Evolutionary conservation across 75 land plant species (phyloP).

Genomic region (Sequoiadendron giganteum): DNA sequence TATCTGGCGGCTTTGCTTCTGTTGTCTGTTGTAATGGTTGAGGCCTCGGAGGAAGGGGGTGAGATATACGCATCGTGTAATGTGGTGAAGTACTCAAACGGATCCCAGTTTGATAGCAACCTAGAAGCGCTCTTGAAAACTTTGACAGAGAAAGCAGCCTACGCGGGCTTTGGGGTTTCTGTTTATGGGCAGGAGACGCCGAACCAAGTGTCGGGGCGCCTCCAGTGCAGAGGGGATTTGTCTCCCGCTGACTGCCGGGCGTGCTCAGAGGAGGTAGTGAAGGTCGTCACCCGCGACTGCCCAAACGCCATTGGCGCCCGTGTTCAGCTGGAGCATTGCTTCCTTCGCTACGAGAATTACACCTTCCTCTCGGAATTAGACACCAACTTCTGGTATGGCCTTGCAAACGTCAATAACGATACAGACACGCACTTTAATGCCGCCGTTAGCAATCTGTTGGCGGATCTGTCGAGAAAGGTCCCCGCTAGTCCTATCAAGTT

Average conservation of each 20-base stretch:
- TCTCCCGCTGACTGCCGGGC: not conserved
- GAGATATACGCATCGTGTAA: not conserved
- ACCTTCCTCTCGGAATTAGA: not conserved
- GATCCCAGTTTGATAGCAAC: no score
- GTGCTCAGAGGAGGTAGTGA: not conserved
- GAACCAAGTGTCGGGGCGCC: not conserved
- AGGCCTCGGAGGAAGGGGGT: no score
- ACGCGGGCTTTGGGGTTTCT: no score
- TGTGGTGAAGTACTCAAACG: not conserved
- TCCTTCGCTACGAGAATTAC: conserved; percentile 3
- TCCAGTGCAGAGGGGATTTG: not conserved
- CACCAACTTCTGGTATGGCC: not conserved
- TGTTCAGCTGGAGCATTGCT: not conserved
- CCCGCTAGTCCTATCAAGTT: not conserved
- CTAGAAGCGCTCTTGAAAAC: no score
- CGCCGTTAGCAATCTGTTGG: not conserved
- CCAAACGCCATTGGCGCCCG: conserved; percentile 2
- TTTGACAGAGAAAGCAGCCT: not conserved
- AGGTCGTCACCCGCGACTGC: not conserved
- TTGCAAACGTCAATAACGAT: not conserved
- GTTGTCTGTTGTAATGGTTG: no score
- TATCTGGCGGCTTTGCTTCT: no score
- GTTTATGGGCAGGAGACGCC: not conserved
- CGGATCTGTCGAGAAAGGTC: not conserved
- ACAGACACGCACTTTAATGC: not conserved